Evolutionary conservation across 176 grass and related monocot species (phyloP), one percentile per base, ranked within the genome.

Genomic region (Cymbopogon citratus): DNA sequence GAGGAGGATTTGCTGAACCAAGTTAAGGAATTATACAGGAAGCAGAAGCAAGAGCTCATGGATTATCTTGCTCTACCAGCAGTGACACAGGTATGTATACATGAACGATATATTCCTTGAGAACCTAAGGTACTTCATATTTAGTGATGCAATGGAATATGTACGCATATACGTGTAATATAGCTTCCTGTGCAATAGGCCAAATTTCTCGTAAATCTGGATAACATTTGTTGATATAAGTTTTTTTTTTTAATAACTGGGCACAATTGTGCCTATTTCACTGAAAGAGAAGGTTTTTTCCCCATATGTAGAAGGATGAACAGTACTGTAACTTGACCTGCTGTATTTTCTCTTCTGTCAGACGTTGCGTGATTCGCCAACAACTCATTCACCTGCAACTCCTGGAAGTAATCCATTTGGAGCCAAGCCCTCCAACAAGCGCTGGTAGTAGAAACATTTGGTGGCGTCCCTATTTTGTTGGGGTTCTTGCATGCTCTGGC

Each of bases 1-100:
- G 81, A 97, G 89, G 94, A 89, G 82, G 87, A 76, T 80, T 67
- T 97, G 73, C 72, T 94, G 70, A 88, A 70, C 12, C 49, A 85
- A 59, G 85, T 21, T 31, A 92, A 94, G 80, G 72, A 71, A 41
- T 88, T 83, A 78, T 94, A 92, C 41, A 68, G 19, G 52, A 69
- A 66, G 74, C 75, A 92, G 84, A 97, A 92, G 84, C 72, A 92
- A 74, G 83, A 97, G 71, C 45, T 90, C 78, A 57, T 83, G 67
- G 77, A 83, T 28, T 90, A 89, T 83, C 39, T 88, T 16, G 35
- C 80, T 71, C 75, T 35, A 33, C 56, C 73, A 51, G 35, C 35
- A 29, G 45, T 79, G 63, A 15, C 69, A 84, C 84, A 89, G 92
- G 92, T 97, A 70, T 66, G 35, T 31, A 57, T 27, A 44, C 38